Evolutionary conservation across 2,329 filamentous ascomycete genomes (phyloP), one percentile per base, ranked within the genome.

Genomic region (Cyanodermella asteris): DNA sequence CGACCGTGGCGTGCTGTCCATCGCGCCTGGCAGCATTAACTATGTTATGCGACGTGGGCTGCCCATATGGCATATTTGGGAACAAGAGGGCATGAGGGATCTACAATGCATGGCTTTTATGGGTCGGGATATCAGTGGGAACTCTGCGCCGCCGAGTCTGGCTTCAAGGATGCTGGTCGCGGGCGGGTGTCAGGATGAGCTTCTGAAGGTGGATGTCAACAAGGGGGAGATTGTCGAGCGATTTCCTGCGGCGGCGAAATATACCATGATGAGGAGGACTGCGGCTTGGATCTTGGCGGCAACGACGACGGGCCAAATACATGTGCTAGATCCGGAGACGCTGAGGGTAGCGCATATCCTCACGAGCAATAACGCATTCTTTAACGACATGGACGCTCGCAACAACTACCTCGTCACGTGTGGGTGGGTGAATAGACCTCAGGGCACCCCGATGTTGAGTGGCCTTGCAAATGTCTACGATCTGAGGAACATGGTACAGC

Each of bases 301-400:
- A 6, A 91, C 82, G 0, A 68, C 71, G 34, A 72, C 59, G 22
- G 87, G 87, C 21, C 65, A 67, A 11, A 73, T 97, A 23, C 72
- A 94, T 47, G 72, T 93, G 16, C 59, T 97, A 13, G 84, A 91
- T 41, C 66, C 82, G 1, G 56, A 66, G 27, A 77, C 62, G 28
- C 76, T 91, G 40, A 63, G 66, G 20, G 61, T 91, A 5, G 58
- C 87, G 36, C 90, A 84, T 44, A 68, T 67, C 7, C 97, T 87
- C 76, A 78, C 78, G 43, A 81, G 84, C 1, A 87, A 97, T 43
- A 72, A 73, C 2, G 76, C 78, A 6, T 66, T 71, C 25, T 77
- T 97, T 44, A 91, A 80, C 46, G 84, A 94, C 45, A 93, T 97
- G 77, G 87, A 97, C 51, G 80, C 82, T 6, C 77, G 87, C 42